Evolutionary conservation across 2,329 filamentous ascomycete genomes (phyloP).

Genomic region (Taxawa tesnikishii): DNA sequence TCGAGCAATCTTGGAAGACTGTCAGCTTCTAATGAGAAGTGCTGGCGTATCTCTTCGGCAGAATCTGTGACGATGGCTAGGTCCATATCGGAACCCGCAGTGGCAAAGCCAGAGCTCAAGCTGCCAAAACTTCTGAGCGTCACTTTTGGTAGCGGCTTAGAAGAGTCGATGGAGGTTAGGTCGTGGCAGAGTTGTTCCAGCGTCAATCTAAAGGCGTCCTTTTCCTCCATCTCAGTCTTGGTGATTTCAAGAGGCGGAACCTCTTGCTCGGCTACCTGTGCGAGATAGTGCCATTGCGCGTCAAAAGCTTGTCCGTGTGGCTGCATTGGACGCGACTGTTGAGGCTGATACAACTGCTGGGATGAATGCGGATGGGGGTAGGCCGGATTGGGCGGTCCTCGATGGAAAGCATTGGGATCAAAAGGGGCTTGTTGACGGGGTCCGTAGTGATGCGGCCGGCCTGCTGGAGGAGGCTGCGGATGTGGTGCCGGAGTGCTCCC

Average conservation of each 20-base stretch:
- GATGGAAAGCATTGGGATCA: conserved; percentile 19
- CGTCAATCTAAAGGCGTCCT: conserved; percentile 54
- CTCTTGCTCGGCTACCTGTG: conserved; percentile 30
- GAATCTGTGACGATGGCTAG: conserved; percentile 57
- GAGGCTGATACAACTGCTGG: conserved; percentile 4
- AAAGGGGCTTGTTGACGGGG: conserved; percentile 8
- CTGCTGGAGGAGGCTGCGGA: not conserved
- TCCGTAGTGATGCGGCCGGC: not conserved
- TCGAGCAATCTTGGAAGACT: conserved; percentile 63
- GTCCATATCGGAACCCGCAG: conserved; percentile 84
- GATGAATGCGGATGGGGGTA: too few species aligned
- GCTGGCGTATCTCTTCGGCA: conserved; percentile 9
- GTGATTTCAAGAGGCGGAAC: conserved; percentile 52
- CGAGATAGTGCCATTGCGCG: conserved; percentile 29
- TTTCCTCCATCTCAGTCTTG: conserved; percentile 50
- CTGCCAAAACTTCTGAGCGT: conserved; percentile 75
- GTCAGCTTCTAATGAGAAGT: conserved; percentile 32
- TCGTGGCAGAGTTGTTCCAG: conserved; percentile 55
- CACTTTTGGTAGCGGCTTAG: conserved; percentile 39
- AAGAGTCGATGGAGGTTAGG: conserved; percentile 38
- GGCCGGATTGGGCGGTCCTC: too few species aligned
- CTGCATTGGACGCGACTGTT: conserved; percentile 4
- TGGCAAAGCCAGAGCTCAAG: conserved; percentile 73
- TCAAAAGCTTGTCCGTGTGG: conserved; percentile 11
- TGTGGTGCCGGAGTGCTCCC: not conserved